Percentiles rank a stretch among this genome's conserved stretches.
These are phyloP conservation scores for Umbilicus rupestris DNA, from an alignment of 164 flowering plant species.

Conservation along the genomic window DNA sequence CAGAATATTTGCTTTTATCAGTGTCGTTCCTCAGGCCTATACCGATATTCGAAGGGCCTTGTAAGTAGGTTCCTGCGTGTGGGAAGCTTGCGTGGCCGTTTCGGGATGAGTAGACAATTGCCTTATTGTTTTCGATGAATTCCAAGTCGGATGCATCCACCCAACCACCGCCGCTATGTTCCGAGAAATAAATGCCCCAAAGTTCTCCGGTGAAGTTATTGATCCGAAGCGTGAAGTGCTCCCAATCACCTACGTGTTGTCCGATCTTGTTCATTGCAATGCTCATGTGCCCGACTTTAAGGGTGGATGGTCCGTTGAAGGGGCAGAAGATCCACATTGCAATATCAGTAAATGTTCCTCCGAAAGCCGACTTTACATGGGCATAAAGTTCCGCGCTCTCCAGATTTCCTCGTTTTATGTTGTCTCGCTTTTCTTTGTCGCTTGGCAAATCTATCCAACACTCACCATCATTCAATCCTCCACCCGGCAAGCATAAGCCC, in stretches of 20 bases:
- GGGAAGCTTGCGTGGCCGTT: conserved; percentile 33
- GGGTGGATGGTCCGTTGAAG: conserved; percentile 36
- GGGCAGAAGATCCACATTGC: conserved; percentile 46
- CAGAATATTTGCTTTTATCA: conserved; percentile 20
- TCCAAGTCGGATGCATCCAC: conserved; percentile 29
- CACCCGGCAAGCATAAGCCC: conserved; percentile 30
- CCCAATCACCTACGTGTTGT: conserved; percentile 39
- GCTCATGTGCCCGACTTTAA: conserved; percentile 23
- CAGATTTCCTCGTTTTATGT: conserved; percentile 26
- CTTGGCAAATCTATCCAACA: conserved; percentile 39
- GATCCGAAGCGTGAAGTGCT: conserved; percentile 34
- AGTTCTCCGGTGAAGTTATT: conserved; percentile 39
- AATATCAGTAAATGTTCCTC: conserved; percentile 42
- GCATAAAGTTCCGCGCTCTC: conserved; percentile 36
- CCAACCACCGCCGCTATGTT: conserved; percentile 39
- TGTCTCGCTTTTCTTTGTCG: conserved; percentile 18
- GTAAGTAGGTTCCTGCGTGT: conserved; percentile 27
- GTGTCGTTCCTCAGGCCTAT: conserved; percentile 31
- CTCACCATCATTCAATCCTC: conserved; percentile 28
- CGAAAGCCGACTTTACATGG: conserved; percentile 34
- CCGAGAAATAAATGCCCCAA: conserved; percentile 25
- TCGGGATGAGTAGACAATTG: conserved; percentile 27
- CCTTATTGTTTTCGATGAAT: conserved; percentile 25
- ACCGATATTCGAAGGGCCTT: conserved; percentile 28
- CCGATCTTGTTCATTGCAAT: conserved; percentile 27